Conservation (phyloP, 352 stramenopile species). For the Phytophthora meadii region DNA sequence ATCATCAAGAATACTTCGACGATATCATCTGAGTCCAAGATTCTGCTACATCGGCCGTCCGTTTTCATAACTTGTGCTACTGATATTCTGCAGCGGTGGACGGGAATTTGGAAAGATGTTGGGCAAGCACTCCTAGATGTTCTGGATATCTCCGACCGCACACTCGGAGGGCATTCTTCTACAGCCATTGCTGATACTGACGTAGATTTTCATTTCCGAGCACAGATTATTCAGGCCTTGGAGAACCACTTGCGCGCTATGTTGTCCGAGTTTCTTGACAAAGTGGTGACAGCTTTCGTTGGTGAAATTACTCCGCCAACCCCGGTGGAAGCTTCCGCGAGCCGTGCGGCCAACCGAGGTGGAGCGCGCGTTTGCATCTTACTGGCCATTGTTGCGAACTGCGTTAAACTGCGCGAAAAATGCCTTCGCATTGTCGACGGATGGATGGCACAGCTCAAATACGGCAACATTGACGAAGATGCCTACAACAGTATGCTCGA, state of each 20-base stretch:
- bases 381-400: conserved; percentile 76
- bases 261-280: conserved; percentile 58
- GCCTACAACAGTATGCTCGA: conserved; percentile 12
- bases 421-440: conserved; percentile 49
- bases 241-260: conserved; percentile 56
- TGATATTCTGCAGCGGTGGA: conserved; percentile 60
- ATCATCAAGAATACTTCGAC: conserved; percentile 71
- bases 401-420: conserved; percentile 71
- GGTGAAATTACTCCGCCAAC: conserved; percentile 44
- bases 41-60: conserved; percentile 53
- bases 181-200: conserved; percentile 4
- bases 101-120: conserved; percentile 60
- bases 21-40: conserved; percentile 75
- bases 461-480: conserved; percentile 30
- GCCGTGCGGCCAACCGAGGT: conserved; percentile 22
- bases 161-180: background rate
- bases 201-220: conserved; percentile 30
- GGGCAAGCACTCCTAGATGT: conserved; percentile 58
- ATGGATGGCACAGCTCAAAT: conserved; percentile 56
- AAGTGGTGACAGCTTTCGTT: conserved; percentile 54
- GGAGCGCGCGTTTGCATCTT: conserved; percentile 62
- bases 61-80: conserved; percentile 56
- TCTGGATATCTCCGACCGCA: conserved; percentile 36
- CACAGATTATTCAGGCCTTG: conserved; percentile 45
- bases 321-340: conserved; percentile 38